These are phyloP conservation scores for Arthrobotrys sphaeroides DNA, from an alignment of 2,329 filamentous ascomycete species.

Conservation along the genomic window DNA sequence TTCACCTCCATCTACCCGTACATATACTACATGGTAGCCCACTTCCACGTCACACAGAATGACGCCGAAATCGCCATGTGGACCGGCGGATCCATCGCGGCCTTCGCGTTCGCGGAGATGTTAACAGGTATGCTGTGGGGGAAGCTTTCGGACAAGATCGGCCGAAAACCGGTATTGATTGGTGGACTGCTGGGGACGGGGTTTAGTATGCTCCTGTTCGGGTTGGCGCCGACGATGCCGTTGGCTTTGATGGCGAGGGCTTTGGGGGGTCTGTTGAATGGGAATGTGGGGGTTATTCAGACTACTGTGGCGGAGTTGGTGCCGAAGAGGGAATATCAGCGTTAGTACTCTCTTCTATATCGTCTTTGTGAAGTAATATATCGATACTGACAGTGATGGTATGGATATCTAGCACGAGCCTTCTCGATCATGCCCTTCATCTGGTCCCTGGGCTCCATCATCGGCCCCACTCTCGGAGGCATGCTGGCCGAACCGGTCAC, in stretches of 20 bases:
- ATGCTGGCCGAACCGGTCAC: conserved; percentile 85
- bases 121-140: conserved; percentile 93
- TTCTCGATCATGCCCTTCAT: conserved; percentile 98
- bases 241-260: conserved; percentile 87
- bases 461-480: conserved; percentile 72
- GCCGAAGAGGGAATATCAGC: conserved; percentile 90
- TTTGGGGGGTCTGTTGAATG: conserved; percentile 89
- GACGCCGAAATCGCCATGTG: conserved; percentile 52
- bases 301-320: conserved; percentile 95
- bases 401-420: conserved; percentile 73
- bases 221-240: conserved; percentile 82
- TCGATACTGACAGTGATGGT: conserved; percentile 55
- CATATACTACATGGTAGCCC: conserved; percentile 74
- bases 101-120: conserved; percentile 93
- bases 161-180: conserved; percentile 89
- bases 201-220: conserved; percentile 90
- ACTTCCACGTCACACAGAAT: conserved; percentile 68
- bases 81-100: conserved; percentile 40
- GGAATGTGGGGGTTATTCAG: conserved; percentile 71
- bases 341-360: conserved; percentile 66
- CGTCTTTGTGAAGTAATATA: neutral
- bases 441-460: conserved; percentile 86
- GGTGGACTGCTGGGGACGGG: conserved; percentile 90
- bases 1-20: conserved; percentile 76
- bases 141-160: conserved; percentile 86